These are phyloP conservation scores for Stephania yunnanensis DNA, from an alignment of 164 flowering plant species.

Conservation along the genomic window DNA sequence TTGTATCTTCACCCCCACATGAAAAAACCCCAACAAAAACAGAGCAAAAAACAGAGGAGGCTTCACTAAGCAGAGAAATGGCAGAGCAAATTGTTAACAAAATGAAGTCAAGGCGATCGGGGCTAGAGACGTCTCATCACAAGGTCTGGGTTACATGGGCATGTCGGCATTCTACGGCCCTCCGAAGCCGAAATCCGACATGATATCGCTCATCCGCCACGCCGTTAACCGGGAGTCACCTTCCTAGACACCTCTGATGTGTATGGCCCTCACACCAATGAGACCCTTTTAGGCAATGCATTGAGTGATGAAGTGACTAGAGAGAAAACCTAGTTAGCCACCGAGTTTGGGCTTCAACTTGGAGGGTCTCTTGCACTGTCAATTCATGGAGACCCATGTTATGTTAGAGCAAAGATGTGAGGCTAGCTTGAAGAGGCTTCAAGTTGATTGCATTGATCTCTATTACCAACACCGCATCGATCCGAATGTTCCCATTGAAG, in stretches of 20 bases:
- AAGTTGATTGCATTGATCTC: slow-evolving; percentile 31
- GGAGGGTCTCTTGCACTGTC: neutral
- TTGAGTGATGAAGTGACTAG: slow-evolving; percentile 5
- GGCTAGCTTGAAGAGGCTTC: slow-evolving; percentile 29
- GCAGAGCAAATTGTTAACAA: slow-evolving; percentile 6
- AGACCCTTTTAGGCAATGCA: slow-evolving; percentile 31
- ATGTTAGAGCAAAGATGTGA: slow-evolving; percentile 30
- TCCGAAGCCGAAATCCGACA: slow-evolving; percentile 27
- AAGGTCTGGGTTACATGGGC: slow-evolving; percentile 27
- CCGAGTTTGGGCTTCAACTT: slow-evolving; percentile 16
- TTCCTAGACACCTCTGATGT: slow-evolving; percentile 38
- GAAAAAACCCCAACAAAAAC: too few relatives aligned
- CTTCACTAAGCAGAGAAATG: neutral
- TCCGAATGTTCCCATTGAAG: slow-evolving; percentile 26
- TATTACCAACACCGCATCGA: slow-evolving; percentile 30
- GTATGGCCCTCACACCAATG: slow-evolving; percentile 37
- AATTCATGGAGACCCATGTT: slow-evolving; percentile 14
- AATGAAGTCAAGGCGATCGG: slow-evolving; percentile 29
- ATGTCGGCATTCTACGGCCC: slow-evolving; percentile 35
- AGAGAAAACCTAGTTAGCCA: slow-evolving; percentile 19
- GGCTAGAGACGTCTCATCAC: slow-evolving; percentile 5
- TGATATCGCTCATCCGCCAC: slow-evolving; percentile 32
- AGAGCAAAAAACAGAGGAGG: neutral
- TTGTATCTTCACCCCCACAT: too few relatives aligned
- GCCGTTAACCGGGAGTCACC: slow-evolving; percentile 32